These are phyloP conservation scores for Verticillium dahliae DNA, from an alignment of 2,329 filamentous ascomycete genomes.

Conservation along the genomic window DNA sequence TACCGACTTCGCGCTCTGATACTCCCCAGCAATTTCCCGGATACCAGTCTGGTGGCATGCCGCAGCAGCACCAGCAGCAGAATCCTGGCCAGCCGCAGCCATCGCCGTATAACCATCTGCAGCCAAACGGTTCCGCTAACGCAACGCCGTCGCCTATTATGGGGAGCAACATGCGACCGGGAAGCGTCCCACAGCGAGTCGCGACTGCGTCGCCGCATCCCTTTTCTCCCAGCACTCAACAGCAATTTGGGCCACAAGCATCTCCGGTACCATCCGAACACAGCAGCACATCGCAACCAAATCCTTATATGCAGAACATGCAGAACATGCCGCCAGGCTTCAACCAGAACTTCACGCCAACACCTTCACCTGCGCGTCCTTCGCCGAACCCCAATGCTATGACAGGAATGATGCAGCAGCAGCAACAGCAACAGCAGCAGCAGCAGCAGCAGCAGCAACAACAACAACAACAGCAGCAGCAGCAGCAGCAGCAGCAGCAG, in stretches of 20 bases:
- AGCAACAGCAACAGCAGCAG: constrained; percentile 26
- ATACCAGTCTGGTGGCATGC: constrained; percentile 60
- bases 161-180: constrained; percentile 68
- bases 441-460: background rate
- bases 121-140: constrained; percentile 72
- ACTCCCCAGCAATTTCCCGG: constrained; percentile 79
- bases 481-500: background rate
- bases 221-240: constrained; percentile 71
- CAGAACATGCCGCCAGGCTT: constrained; percentile 53
- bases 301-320: constrained; percentile 48
- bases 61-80: constrained; percentile 33
- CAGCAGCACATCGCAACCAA: constrained; percentile 67
- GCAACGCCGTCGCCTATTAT: constrained; percentile 92
- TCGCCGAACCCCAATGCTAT: constrained; percentile 48
- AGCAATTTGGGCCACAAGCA: constrained; percentile 59
- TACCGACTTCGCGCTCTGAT: constrained; percentile 81
- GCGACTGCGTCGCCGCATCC: constrained; percentile 89
- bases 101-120: constrained; percentile 73
- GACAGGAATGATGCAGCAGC: constrained; percentile 48
- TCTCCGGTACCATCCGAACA: constrained; percentile 75
- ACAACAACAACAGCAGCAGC: background rate
- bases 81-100: constrained; percentile 50
- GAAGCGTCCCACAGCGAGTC: constrained; percentile 71
- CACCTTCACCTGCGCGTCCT: constrained; percentile 49
- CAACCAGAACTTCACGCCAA: constrained; percentile 51